Conservation (phyloP, 2,329 filamentous ascomycete species). For the Teratosphaeria destructans region DNA sequence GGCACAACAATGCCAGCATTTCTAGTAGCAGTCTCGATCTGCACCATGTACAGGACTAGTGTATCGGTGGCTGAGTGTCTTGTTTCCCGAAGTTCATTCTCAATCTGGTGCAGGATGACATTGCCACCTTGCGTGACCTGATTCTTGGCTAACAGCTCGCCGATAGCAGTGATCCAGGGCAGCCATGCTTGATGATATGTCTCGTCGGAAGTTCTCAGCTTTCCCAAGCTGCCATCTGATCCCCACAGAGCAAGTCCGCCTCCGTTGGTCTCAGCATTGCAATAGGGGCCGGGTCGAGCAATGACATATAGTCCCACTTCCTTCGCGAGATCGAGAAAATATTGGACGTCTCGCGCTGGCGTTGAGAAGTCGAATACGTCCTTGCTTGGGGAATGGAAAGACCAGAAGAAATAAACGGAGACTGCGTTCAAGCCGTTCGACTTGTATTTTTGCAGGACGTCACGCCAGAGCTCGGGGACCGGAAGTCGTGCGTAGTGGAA, state of each 20-base stretch:
- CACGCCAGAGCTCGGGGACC: constrained; percentile 41
- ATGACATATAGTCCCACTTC: constrained; percentile 46
- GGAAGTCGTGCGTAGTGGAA: constrained; percentile 45
- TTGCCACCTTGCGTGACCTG: constrained; percentile 46
- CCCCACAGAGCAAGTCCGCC: constrained; percentile 54
- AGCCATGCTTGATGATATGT: constrained; percentile 41
- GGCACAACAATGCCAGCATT: constrained; percentile 50
- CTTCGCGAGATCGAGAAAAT: constrained; percentile 28
- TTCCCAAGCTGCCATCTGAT: constrained; percentile 49
- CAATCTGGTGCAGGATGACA: constrained; percentile 47
- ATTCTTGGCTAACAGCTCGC: constrained; percentile 41
- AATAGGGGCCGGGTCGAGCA: constrained; percentile 48
- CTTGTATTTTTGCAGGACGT: constrained; percentile 44
- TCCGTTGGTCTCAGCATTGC: constrained; percentile 52
- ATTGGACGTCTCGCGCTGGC: constrained; percentile 41
- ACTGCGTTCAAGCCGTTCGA: constrained; percentile 12
- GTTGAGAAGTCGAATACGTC: constrained; percentile 38
- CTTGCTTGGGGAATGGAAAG: constrained; percentile 15
- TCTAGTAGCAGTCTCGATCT: constrained; percentile 44
- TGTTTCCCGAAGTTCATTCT: constrained; percentile 44
- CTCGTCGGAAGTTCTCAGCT: constrained; percentile 38
- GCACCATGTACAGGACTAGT: constrained; percentile 46
- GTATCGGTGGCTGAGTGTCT: constrained; percentile 34
- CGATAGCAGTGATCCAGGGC: constrained; percentile 38
- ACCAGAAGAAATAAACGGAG: constrained; percentile 20